phyloP scores from a whole-genome alignment of 768 basidiomycete genomes.

The Boletus rubropictus region DNA sequence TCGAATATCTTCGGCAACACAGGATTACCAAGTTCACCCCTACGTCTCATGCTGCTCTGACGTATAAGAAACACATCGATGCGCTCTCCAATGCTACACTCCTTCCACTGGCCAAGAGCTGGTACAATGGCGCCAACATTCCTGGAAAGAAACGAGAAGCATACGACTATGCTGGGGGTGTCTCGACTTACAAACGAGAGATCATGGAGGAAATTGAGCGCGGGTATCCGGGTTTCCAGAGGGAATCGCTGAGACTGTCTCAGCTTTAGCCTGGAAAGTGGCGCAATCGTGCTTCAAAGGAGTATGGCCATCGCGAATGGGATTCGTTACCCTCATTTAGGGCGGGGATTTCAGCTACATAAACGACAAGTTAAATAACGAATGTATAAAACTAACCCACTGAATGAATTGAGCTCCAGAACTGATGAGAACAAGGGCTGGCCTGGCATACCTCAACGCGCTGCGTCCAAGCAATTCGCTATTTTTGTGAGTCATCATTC shows the following conservation, averaged over 20 bases:
- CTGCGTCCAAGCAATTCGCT: too few relatives aligned
- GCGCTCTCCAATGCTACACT: constrained; percentile 2
- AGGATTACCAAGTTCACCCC: constrained; percentile 10
- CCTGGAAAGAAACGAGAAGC: constrained; percentile 8
- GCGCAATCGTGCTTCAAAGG: too few relatives aligned
- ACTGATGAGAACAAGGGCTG: too few relatives aligned
- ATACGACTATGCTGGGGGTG: constrained; percentile 4
- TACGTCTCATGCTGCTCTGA: constrained; percentile 5
- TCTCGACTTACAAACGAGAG: constrained; percentile 1
- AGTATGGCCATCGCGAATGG: neutral
- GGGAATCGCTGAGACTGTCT: neutral
- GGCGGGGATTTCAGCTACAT: neutral
- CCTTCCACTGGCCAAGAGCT: constrained; percentile 2
- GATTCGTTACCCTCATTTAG: neutral
- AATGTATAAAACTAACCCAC: too few relatives aligned
- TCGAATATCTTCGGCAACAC: constrained; percentile 5
- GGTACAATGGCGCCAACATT: constrained; percentile 4
- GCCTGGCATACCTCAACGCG: too few relatives aligned
- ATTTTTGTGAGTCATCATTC: too few relatives aligned
- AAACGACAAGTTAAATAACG: too few relatives aligned
- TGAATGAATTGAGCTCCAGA: too few relatives aligned
- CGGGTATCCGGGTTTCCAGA: constrained; percentile 12
- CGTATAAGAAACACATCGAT: constrained; percentile 8
- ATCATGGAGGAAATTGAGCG: constrained; percentile 10
- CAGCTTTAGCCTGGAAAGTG: neutral